Conservation (phyloP, 2,329 filamentous ascomycete genomes). For the Kalmusia sp. region DNA sequence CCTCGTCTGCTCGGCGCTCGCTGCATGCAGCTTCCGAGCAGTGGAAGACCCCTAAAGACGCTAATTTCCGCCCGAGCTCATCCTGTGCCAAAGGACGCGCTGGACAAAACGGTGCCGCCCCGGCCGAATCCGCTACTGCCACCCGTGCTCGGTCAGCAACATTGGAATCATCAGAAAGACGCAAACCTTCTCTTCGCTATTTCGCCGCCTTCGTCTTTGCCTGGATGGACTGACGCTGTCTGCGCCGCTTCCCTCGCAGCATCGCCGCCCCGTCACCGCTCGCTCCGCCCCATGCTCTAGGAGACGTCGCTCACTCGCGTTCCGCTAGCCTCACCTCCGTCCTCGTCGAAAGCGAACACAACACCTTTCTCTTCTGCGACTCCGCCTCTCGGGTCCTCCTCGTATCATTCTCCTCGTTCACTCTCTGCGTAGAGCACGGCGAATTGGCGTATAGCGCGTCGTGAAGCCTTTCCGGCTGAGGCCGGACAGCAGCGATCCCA, state of each 20-base stretch:
- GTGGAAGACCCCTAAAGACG: conserved; percentile 5
- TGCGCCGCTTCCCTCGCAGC: conserved; percentile 12
- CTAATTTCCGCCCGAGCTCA: conserved; percentile 18
- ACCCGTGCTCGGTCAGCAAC: conserved; percentile 18
- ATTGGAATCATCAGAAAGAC: conserved; percentile 3
- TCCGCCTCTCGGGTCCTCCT: conserved; percentile 10
- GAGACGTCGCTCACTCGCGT: conserved; percentile 23
- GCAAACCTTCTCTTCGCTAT: conserved; percentile 2
- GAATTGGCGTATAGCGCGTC: conserved; percentile 39
- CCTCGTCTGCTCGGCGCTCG: not conserved
- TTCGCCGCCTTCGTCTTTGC: not conserved
- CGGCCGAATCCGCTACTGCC: conserved; percentile 11
- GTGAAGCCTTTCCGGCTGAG: conserved; percentile 47
- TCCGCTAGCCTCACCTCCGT: conserved; percentile 24
- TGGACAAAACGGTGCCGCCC: conserved; percentile 6
- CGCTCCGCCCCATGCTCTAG: conserved; percentile 16
- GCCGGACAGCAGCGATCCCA: conserved; percentile 39
- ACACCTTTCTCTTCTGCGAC: conserved; percentile 24
- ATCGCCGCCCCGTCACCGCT: conserved; percentile 11
- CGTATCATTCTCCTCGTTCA: conserved; percentile 12
- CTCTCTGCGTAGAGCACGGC: conserved; percentile 14
- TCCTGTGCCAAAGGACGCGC: conserved; percentile 3
- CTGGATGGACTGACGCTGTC: conserved; percentile 10
- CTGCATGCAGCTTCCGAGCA: not conserved
- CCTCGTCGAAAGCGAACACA: conserved; percentile 22